phyloP scores from a whole-genome alignment of 2,329 filamentous ascomycete species.

The Microcyclospora pomicola region DNA sequence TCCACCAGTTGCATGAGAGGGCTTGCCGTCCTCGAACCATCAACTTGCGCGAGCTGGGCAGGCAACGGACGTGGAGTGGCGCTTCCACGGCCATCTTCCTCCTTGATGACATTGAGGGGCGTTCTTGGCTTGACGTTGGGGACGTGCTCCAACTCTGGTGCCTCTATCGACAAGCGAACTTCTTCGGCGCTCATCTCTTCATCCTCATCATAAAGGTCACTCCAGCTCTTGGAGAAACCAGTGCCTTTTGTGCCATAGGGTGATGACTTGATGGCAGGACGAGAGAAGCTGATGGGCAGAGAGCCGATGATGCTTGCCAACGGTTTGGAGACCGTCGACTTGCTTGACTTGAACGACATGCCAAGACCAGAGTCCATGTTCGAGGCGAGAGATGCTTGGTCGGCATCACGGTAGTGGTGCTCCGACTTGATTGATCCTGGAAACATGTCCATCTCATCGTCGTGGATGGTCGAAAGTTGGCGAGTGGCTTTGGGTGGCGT shows the following conservation, averaged over 20 bases:
- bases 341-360: slow-evolving; percentile 59
- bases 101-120: slow-evolving; percentile 27
- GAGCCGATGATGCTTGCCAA: slow-evolving; percentile 54
- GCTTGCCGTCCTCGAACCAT: slow-evolving; percentile 22
- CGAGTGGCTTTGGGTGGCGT: slow-evolving; percentile 57
- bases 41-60: slow-evolving; percentile 40
- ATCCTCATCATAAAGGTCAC: slow-evolving; percentile 94
- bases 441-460: slow-evolving; percentile 75
- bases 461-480: slow-evolving; percentile 74
- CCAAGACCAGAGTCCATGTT: slow-evolving; percentile 72
- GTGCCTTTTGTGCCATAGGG: slow-evolving; percentile 13
- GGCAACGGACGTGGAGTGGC: slow-evolving; percentile 39
- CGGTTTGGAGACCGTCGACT: slow-evolving; percentile 19
- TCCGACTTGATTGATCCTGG: slow-evolving; percentile 56
- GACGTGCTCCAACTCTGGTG: slow-evolving; percentile 38
- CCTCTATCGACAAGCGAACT: not conserved
- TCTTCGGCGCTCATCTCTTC: slow-evolving; percentile 57
- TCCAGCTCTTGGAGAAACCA: slow-evolving; percentile 94
- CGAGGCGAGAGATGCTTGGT: slow-evolving; percentile 72
- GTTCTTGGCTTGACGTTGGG: slow-evolving; percentile 44
- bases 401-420: slow-evolving; percentile 61
- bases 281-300: slow-evolving; percentile 47
- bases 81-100: slow-evolving; percentile 34
- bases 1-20: slow-evolving; percentile 16
- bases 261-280: slow-evolving; percentile 50